Evolutionary conservation across 2,329 filamentous ascomycete species (phyloP).

Genomic region (Venturia asperata): DNA sequence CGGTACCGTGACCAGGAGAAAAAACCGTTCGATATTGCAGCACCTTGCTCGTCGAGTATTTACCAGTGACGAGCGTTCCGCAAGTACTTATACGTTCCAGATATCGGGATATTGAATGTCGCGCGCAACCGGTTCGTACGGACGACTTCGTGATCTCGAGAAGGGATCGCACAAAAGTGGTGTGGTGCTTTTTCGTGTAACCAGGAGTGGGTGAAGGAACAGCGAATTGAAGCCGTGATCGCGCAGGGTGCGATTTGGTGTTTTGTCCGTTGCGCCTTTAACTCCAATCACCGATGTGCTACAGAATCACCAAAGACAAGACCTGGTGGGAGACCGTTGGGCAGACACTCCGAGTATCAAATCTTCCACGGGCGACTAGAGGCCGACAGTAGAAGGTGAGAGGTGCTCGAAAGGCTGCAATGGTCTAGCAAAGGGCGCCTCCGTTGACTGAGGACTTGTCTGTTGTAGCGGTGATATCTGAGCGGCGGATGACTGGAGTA

Average conservation of each 20-base stretch:
- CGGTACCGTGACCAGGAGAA: conserved; percentile 17
- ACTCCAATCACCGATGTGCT: conserved; percentile 39
- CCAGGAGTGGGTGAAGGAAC: conserved; percentile 10
- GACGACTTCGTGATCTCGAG: conserved; percentile 4
- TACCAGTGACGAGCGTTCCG: conserved; percentile 16
- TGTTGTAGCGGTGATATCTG: conserved; percentile 33
- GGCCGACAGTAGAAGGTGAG: conserved; percentile 13
- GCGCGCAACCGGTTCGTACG: conserved; percentile 11
- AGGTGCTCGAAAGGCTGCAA: conserved; percentile 29
- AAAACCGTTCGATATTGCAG: conserved; percentile 18
- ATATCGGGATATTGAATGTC: conserved; percentile 11
- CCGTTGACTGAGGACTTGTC: conserved; percentile 35
- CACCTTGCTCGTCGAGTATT: conserved; percentile 16
- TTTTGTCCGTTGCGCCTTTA: conserved; percentile 6
- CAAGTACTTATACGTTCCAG: conserved; percentile 16
- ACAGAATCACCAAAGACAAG: conserved; percentile 38
- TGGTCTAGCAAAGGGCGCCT: conserved; percentile 34
- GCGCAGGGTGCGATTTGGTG: conserved; percentile 9
- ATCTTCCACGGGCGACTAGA: conserved; percentile 15
- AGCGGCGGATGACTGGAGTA: conserved; percentile 39
- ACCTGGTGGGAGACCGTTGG: conserved; percentile 31
- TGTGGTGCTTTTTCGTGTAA: conserved; percentile 10
- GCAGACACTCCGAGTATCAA: conserved; percentile 31
- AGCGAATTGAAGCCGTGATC: conserved; percentile 17
- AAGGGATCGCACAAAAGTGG: conserved; percentile 11